Conservation (phyloP, 306 rosid genomes). For the Sechiopsis laciniata region DNA sequence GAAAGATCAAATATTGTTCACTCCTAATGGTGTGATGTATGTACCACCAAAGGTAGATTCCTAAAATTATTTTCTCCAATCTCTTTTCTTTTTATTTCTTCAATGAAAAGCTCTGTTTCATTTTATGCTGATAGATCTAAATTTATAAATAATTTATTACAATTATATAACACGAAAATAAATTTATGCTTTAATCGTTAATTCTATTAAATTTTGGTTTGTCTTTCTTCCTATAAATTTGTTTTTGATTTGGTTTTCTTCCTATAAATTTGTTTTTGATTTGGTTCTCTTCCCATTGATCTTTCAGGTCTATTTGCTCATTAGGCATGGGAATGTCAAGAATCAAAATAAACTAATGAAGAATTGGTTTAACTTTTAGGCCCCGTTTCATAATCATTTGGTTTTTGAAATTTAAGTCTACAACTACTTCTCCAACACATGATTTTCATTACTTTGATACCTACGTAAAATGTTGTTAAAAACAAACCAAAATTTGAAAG, state of each 20-base stretch:
- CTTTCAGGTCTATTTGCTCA: neutral
- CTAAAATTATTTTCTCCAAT: neutral
- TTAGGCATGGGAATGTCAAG: neutral
- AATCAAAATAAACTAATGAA: neutral
- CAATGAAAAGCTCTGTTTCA: too few relatives aligned
- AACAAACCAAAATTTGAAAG: too few relatives aligned
- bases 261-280: too few relatives aligned
- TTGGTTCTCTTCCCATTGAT: neutral
- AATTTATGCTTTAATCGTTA: neutral
- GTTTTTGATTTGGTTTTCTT: neutral
- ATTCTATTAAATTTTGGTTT: conserved; percentile 4
- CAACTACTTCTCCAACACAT: too few relatives aligned
- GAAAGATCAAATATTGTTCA: conserved; percentile 68
- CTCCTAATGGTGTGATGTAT: conserved; percentile 95
- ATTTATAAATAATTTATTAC: neutral
- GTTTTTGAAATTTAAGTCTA: too few relatives aligned
- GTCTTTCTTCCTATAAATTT: neutral
- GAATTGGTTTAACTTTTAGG: neutral
- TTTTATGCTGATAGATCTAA: neutral
- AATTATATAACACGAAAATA: neutral
- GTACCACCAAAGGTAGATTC: conserved; percentile 67
- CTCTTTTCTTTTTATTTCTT: too few relatives aligned
- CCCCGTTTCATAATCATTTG: too few relatives aligned
- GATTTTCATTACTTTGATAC: too few relatives aligned
- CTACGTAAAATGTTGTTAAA: too few relatives aligned